A percentile compares a stretch with the other conserved stretches of the same genome.
These are phyloP conservation scores for Elasticomyces elasticus DNA, from an alignment of 495 filamentous ascomycete genomes.

Conservation along the genomic window DNA sequence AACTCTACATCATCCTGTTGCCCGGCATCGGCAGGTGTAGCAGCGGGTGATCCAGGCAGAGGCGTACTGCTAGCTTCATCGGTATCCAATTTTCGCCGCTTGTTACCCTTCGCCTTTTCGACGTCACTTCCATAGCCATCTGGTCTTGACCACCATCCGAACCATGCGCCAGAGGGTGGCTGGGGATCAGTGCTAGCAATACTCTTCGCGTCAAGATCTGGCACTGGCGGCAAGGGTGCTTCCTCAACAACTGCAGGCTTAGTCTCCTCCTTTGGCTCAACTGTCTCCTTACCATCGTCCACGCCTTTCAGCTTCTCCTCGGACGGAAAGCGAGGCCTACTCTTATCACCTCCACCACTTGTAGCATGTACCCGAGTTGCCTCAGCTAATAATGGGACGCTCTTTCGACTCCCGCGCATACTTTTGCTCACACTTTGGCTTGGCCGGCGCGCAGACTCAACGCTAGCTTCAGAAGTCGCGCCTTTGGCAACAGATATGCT, in stretches of 20 bases:
- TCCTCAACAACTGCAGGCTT: conserved; percentile 8
- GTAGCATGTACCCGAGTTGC: conserved; percentile 31
- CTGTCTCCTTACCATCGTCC: not conserved
- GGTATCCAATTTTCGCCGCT: conserved; percentile 7
- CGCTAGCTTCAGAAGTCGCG: conserved; percentile 24
- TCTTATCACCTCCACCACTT: conserved; percentile 10
- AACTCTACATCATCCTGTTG: not conserved
- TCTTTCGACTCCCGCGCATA: conserved; percentile 28
- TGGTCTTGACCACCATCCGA: conserved; percentile 35
- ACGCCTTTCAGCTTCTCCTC: conserved; percentile 9
- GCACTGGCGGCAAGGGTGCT: conserved; percentile 14
- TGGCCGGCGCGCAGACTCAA: conserved; percentile 12
- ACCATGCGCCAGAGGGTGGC: conserved; percentile 20
- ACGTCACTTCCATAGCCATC: conserved; percentile 28
- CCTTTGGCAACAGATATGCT: conserved; percentile 30
- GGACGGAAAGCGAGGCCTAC: conserved; percentile 7
- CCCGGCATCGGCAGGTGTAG: conserved; percentile 4
- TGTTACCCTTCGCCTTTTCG: conserved; percentile 16
- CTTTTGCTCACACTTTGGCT: conserved; percentile 24
- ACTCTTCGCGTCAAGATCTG: conserved; percentile 1
- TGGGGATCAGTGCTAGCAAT: not conserved
- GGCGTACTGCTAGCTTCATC: conserved; percentile 16
- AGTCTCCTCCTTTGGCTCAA: conserved; percentile 5
- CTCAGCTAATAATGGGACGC: conserved; percentile 25
- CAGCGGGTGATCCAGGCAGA: conserved; percentile 20